These are phyloP conservation scores for Arctium minus DNA, from an alignment of 129 eudicot genomes.

Conservation along the genomic window DNA sequence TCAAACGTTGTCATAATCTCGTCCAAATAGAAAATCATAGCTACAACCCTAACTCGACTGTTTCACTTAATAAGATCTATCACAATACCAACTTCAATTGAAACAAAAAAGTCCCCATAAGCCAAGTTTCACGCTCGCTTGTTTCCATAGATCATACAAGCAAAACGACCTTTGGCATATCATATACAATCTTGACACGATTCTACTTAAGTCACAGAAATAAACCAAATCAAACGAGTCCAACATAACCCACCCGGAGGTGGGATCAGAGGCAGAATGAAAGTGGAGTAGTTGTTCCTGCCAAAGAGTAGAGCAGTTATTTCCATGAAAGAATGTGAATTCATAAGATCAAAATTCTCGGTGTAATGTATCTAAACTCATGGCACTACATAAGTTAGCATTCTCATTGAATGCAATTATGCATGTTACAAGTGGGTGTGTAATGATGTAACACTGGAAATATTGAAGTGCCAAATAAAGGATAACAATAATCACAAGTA, in stretches of 20 bases:
- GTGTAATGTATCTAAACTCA: constrained; percentile 11
- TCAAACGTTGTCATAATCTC: background rate
- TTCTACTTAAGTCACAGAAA: background rate
- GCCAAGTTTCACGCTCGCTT: background rate
- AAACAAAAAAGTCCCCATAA: background rate
- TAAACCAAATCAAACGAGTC: background rate
- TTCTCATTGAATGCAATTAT: constrained; percentile 18
- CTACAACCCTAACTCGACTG: background rate
- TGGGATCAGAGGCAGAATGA: background rate
- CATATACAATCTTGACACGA: background rate
- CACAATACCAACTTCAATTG: background rate
- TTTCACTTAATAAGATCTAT: background rate
- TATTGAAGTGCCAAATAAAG: background rate
- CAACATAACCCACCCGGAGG: background rate
- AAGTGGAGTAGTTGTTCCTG: background rate
- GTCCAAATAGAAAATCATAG: background rate
- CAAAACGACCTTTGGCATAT: background rate
- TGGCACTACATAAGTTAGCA: constrained; percentile 12
- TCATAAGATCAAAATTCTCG: background rate
- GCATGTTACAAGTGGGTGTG: constrained; percentile 19
- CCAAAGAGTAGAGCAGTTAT: background rate
- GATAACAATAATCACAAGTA: background rate
- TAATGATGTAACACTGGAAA: constrained; percentile 12
- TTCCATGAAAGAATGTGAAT: background rate
- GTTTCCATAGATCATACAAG: background rate